These are phyloP conservation scores for Hypericum androsaemum DNA, from an alignment of 345 rosid species.

Conservation along the genomic window DNA sequence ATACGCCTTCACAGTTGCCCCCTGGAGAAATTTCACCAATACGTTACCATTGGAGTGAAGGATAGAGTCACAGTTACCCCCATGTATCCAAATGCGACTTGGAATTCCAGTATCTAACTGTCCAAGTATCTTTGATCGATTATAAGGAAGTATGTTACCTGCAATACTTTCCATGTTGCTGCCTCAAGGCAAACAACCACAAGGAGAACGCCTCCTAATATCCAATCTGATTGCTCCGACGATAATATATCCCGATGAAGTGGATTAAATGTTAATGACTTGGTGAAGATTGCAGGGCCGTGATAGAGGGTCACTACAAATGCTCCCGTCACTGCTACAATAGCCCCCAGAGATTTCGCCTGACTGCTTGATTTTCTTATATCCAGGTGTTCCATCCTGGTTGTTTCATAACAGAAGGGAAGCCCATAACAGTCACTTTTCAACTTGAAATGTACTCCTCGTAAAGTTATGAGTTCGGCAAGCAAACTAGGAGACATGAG, in stretches of 20 bases:
- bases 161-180: no score
- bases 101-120: no score
- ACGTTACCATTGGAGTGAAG: no score
- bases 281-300: slow-evolving; percentile 24
- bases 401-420: neutral
- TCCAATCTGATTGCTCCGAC: neutral
- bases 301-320: slow-evolving; percentile 28
- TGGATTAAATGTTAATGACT: slow-evolving; percentile 3
- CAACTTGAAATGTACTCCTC: neutral
- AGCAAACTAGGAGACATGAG: neutral
- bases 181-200: neutral
- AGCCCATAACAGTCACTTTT: neutral
- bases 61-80: no score
- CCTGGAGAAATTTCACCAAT: no score
- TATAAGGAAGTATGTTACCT: no score
- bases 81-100: no score
- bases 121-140: no score
- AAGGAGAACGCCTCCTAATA: neutral
- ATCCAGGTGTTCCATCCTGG: slow-evolving; percentile 32
- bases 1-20: no score
- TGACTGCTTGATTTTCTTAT: slow-evolving; percentile 26
- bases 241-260: neutral
- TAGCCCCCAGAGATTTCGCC: slow-evolving; percentile 34
- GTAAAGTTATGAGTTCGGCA: no score
- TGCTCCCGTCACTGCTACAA: slow-evolving; percentile 32